Conservation (phyloP, 257 asterid genomes). For the Prunella vulgaris region DNA sequence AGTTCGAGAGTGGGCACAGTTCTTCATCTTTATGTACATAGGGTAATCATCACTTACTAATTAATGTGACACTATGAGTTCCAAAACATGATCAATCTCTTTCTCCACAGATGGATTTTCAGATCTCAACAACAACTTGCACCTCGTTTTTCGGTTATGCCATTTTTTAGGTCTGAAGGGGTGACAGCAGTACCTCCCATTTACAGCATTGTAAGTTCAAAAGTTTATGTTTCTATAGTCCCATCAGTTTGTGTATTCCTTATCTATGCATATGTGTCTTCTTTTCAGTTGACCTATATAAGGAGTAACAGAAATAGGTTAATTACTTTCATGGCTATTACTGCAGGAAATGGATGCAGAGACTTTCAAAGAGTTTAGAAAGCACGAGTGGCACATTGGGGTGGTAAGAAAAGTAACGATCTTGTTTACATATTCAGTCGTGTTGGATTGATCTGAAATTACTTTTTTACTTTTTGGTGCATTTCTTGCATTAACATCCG, state of each 20-base stretch:
- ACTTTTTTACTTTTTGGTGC: not conserved
- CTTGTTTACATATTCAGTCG: not conserved
- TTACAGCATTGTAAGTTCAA: constrained; percentile 74
- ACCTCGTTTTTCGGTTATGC: constrained; percentile 79
- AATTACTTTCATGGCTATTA: not conserved
- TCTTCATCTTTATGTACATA: constrained; percentile 57
- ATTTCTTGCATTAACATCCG: not conserved
- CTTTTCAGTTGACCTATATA: not conserved
- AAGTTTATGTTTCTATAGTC: not conserved
- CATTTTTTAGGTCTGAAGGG: constrained; percentile 40
- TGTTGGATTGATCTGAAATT: not conserved
- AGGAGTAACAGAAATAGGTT: too few species aligned
- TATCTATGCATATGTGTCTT: not conserved
- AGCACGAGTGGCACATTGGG: constrained; percentile 84
- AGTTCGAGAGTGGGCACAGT: constrained; percentile 83
- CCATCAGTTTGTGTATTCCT: not conserved
- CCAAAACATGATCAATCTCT: not conserved
- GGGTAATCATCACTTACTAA: constrained; percentile 45
- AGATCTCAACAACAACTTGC: constrained; percentile 56
- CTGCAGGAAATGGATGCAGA: constrained; percentile 87
- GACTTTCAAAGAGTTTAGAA: constrained; percentile 54
- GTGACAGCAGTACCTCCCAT: constrained; percentile 62
- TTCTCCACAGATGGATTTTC: constrained; percentile 66
- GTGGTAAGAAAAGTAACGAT: constrained; percentile 62
- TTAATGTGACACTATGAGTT: not conserved